Conservation (phyloP, 192 early-diverging fungal species). For the Coemansia sp. region DNA sequence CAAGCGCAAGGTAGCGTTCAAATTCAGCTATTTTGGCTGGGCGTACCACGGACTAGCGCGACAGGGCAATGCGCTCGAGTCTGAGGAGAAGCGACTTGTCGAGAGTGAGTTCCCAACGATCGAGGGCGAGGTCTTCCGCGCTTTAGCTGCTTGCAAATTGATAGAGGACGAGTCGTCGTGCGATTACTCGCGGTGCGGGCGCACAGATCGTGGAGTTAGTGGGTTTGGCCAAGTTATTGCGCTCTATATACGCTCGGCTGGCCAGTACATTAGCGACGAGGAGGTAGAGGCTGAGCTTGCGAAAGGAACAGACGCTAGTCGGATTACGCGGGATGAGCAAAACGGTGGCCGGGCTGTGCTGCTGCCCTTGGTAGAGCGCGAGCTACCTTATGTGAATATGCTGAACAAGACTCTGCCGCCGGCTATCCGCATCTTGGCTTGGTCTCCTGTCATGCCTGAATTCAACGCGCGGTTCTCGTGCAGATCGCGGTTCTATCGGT, state of each 20-base stretch:
- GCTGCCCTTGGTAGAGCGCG: constrained; percentile 34
- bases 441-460: constrained; percentile 74
- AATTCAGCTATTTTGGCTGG: constrained; percentile 92
- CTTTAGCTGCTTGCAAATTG: constrained; percentile 75
- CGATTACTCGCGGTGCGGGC: constrained; percentile 82
- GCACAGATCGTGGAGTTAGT: constrained; percentile 89
- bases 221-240: constrained; percentile 89
- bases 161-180: constrained; percentile 70
- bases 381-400: constrained; percentile 81
- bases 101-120: constrained; percentile 67
- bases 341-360: constrained; percentile 31
- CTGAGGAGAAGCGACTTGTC: constrained; percentile 37
- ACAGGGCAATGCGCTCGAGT: constrained; percentile 60
- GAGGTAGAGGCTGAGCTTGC: constrained; percentile 39
- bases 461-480: constrained; percentile 93
- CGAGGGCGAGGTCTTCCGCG: constrained; percentile 85
- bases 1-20: constrained; percentile 80
- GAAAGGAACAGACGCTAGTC: constrained; percentile 11
- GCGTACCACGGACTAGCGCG: constrained; percentile 84
- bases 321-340: constrained; percentile 27
- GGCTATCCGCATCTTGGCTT: constrained; percentile 90
- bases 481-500: constrained; percentile 82
- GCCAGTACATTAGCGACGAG: constrained; percentile 45
- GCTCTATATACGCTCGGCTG: constrained; percentile 71
- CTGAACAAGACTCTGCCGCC: constrained; percentile 84